These are phyloP conservation scores for Phaffia australis DNA, from an alignment of 768 basidiomycete species.

Conservation along the genomic window DNA sequence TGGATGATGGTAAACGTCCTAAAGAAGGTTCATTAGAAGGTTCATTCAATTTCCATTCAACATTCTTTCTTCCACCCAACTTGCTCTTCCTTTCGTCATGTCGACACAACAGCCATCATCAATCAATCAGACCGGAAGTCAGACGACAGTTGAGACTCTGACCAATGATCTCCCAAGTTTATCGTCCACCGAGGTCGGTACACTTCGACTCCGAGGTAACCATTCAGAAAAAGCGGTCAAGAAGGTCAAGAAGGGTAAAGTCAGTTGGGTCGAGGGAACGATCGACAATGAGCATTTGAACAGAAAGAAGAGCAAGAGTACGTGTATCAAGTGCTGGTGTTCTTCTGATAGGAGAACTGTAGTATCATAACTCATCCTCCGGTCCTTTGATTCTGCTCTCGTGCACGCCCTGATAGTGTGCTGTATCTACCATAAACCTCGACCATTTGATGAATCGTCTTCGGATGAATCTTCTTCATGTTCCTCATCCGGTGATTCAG, in stretches of 20 bases:
- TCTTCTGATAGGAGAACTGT: neutral
- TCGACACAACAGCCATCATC: too few relatives aligned
- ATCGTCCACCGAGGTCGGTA: too few relatives aligned
- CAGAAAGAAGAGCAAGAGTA: conserved; percentile 87
- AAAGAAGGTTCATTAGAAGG: too few relatives aligned
- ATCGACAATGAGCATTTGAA: conserved; percentile 85
- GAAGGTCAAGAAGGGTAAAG: conserved; percentile 32
- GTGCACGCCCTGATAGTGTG: conserved; percentile 55
- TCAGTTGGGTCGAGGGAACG: conserved; percentile 73
- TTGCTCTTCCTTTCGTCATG: too few relatives aligned
- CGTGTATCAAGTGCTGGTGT: conserved; percentile 34
- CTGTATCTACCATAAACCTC: conserved; percentile 83
- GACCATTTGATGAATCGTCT: conserved; percentile 63
- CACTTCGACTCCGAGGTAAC: too few relatives aligned
- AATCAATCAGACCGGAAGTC: too few relatives aligned
- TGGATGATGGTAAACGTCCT: too few relatives aligned
- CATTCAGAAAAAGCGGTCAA: too few relatives aligned
- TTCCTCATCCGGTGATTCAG: conserved; percentile 8
- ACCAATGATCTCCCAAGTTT: too few relatives aligned
- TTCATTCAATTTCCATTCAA: too few relatives aligned
- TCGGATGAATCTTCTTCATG: conserved; percentile 42
- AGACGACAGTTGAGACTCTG: too few relatives aligned
- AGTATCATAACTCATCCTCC: neutral
- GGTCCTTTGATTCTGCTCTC: neutral
- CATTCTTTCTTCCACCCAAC: too few relatives aligned